Evolutionary conservation across 2,329 filamentous ascomycete genomes (phyloP).

Genomic region (Colletotrichum sp.): DNA sequence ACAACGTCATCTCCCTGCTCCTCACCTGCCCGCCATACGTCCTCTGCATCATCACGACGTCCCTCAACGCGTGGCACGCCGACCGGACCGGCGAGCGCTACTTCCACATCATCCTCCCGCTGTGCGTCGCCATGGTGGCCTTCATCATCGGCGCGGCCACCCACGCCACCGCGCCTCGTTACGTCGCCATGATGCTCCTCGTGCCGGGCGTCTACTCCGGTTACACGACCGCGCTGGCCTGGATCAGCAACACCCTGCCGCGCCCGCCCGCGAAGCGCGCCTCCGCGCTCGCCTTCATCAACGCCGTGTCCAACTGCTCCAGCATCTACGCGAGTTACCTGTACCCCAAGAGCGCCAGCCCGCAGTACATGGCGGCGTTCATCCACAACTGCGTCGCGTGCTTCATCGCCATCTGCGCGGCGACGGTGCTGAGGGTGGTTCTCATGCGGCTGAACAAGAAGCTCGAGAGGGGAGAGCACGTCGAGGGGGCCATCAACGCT

Average conservation of each 20-base stretch:
- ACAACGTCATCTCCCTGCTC: slow-evolving; percentile 62
- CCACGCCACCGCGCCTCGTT: slow-evolving; percentile 63
- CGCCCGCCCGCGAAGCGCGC: slow-evolving; percentile 76
- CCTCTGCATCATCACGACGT: slow-evolving; percentile 64
- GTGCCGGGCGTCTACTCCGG: slow-evolving; percentile 26
- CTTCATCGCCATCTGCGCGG: slow-evolving; percentile 67
- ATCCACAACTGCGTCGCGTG: slow-evolving; percentile 71
- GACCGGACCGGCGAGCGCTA: slow-evolving; percentile 75
- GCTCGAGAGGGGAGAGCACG: slow-evolving; percentile 66
- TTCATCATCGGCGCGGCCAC: slow-evolving; percentile 75
- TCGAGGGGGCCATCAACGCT: slow-evolving; percentile 60
- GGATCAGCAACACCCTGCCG: slow-evolving; percentile 77
- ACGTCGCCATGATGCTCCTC: slow-evolving; percentile 53
- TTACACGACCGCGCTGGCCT: slow-evolving; percentile 71
- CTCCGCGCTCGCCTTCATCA: slow-evolving; percentile 76
- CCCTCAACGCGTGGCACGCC: slow-evolving; percentile 72
- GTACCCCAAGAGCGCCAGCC: slow-evolving; percentile 58
- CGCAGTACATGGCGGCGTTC: slow-evolving; percentile 62
- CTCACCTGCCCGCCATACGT: slow-evolving; percentile 71
- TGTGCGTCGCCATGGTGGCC: slow-evolving; percentile 64
- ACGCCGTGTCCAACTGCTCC: slow-evolving; percentile 55
- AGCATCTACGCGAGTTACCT: slow-evolving; percentile 73
- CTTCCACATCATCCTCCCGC: slow-evolving; percentile 68
- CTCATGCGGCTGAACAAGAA: slow-evolving; percentile 72
- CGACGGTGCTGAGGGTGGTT: slow-evolving; percentile 66